Percentiles rank a stretch among this genome's conserved stretches.
Evolutionary conservation across 2,329 filamentous ascomycete species (phyloP).

Genomic region (Cladosporium colombiae): DNA sequence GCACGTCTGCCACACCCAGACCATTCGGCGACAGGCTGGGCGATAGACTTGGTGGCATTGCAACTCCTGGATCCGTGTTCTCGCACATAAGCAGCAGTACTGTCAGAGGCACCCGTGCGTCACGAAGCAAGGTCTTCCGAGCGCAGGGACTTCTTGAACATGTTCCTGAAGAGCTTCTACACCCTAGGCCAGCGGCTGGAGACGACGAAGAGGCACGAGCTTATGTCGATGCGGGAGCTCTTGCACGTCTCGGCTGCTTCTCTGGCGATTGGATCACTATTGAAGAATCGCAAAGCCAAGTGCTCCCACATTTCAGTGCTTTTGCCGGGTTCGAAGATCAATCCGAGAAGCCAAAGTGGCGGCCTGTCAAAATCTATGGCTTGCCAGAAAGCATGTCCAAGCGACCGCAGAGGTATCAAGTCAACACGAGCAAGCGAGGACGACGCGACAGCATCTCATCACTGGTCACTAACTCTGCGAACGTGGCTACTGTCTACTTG

Average conservation of each 20-base stretch:
- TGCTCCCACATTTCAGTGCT: constrained; percentile 65
- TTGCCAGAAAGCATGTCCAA: constrained; percentile 70
- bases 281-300: constrained; percentile 74
- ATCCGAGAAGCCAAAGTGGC: constrained; percentile 68
- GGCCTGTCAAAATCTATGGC: constrained; percentile 85
- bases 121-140: constrained; percentile 75
- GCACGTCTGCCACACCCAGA: constrained; percentile 79
- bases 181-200: constrained; percentile 79
- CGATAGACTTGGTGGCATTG: constrained; percentile 70
- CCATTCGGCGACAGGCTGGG: constrained; percentile 68
- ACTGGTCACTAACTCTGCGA: constrained; percentile 44
- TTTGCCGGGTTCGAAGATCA: constrained; percentile 66
- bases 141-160: constrained; percentile 72
- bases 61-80: constrained; percentile 84
- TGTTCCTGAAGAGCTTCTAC: constrained; percentile 75
- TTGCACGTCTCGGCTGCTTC: constrained; percentile 91
- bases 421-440: constrained; percentile 49
- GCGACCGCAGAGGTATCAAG: constrained; percentile 56
- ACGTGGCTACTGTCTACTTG: constrained; percentile 69
- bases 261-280: constrained; percentile 95
- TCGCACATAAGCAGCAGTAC: constrained; percentile 86
- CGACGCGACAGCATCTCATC: constrained; percentile 58
- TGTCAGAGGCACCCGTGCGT: constrained; percentile 66
- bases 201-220: constrained; percentile 86
- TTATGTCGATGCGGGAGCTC: constrained; percentile 82